Base-by-base conservation (phyloP, 768 basidiomycete species). In the Tremella fuciformis region DNA sequence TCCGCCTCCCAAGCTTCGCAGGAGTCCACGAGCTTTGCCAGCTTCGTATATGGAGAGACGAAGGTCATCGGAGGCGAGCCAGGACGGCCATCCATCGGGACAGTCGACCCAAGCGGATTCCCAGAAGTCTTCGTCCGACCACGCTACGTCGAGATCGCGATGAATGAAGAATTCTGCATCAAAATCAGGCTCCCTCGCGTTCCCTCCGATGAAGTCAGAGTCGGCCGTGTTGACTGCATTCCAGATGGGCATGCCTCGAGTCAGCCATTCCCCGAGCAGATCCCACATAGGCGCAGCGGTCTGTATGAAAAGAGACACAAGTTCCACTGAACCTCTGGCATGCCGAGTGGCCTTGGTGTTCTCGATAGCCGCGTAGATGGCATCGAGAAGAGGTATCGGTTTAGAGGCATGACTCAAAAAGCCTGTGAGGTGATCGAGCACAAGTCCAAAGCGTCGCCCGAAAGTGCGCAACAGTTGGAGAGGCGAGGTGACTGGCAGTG, bases 111-210 rank as follows among this genome's bases (percentile, higher is more conserved):
- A 73, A 1, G 59, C 69, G 22, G 53, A 50, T 37, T 68, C 69
- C 65, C 67, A 70, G 42, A 73, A 73, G 52, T 73, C 71, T 52
- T 73, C 71, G 42, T 73, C 71, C 3, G 59, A 58, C 71, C 71
- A 73, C 13, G 65, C 60, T 38, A 70, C 69, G 54, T 73, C 71
- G 25, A 61, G 39, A 55, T 73, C 67, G 21, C 66, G 40, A 18
- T 58, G 42, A 39, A 73, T 55, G 29, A 60, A 69, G 62, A 70
- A 73, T 38, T 73, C 71, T 9, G 48, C 21, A n/a, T 66, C 59
- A 15, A 73, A 44, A 16, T 11, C 4, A 25, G 58, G 16, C 37
- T 66, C 66, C 2, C 51, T 51, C 6, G 55, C 58, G 6, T 65
- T 62, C 25, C 41, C 55, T 8, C n/a, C 24, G 6, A 19, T 44